These are phyloP conservation scores for Cyclotella distinguenda DNA, from an alignment of 108 stramenopile genomes.

Conservation along the genomic window DNA sequence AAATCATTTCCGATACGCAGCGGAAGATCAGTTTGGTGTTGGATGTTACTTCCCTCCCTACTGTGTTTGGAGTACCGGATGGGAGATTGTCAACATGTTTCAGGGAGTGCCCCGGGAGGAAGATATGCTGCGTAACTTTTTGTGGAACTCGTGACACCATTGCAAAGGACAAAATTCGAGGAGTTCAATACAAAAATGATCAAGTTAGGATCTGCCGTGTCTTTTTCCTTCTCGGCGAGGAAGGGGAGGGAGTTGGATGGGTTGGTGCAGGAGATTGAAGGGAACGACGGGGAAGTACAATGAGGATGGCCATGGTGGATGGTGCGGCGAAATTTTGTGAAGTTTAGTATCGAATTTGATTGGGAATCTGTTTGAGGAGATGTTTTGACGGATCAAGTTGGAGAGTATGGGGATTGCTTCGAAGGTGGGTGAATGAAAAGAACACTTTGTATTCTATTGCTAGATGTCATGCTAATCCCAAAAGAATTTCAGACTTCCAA, in stretches of 20 bases:
- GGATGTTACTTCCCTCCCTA: conserved; percentile 81
- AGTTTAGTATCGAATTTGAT: conserved; percentile 74
- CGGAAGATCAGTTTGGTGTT: conserved; percentile 61
- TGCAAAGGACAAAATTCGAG: conserved; percentile 58
- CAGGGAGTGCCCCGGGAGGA: conserved; percentile 81
- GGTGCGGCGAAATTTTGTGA: conserved; percentile 65
- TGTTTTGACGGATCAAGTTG: conserved; percentile 76
- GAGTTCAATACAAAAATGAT: conserved; percentile 65
- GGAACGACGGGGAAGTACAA: conserved; percentile 30
- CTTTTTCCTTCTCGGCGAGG: conserved; percentile 75
- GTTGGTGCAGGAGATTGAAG: conserved; percentile 47
- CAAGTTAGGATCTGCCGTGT: conserved; percentile 73
- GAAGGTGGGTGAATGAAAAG: conserved; percentile 25
- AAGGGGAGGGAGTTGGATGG: conserved; percentile 66
- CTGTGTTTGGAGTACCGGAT: conserved; percentile 77
- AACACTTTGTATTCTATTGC: not conserved
- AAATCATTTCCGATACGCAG: conserved; percentile 86
- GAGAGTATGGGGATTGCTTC: conserved; percentile 67
- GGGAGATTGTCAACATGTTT: conserved; percentile 82
- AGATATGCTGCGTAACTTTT: conserved; percentile 70
- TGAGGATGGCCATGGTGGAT: conserved; percentile 61
- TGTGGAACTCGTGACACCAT: conserved; percentile 71
- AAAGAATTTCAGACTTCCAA: conserved; percentile 31
- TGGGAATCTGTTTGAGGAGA: conserved; percentile 62
- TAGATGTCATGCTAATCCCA: no score